phyloP scores from a whole-genome alignment of 768 basidiomycete genomes.

The Filobasidium floriforme region DNA sequence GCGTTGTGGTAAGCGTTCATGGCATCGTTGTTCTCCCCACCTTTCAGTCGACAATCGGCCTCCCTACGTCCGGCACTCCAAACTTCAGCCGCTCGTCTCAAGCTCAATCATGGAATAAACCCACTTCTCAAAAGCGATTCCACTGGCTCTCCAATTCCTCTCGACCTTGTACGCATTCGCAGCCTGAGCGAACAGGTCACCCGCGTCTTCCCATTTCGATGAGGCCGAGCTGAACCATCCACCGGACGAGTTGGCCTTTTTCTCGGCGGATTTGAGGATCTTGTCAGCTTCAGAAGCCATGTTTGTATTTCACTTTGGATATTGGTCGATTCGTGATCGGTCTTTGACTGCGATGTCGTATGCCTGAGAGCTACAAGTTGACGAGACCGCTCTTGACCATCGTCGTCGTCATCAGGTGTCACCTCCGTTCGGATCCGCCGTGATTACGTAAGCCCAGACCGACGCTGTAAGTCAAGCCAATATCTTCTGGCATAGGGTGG shows the following conservation, averaged over 20 bases:
- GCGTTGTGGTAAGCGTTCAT: slow-evolving; percentile 99
- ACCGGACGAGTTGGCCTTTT: slow-evolving; percentile 71
- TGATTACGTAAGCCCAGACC: too few relatives aligned
- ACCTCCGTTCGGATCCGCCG: too few relatives aligned
- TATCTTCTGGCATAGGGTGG: too few relatives aligned
- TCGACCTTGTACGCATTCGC: slow-evolving; percentile 83
- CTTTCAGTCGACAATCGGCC: slow-evolving; percentile 81
- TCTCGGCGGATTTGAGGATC: slow-evolving; percentile 79
- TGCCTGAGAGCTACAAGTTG: too few relatives aligned
- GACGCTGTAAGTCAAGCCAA: too few relatives aligned
- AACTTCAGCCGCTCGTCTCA: too few relatives aligned
- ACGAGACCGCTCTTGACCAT: too few relatives aligned
- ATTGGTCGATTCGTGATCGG: too few relatives aligned
- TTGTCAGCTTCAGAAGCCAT: slow-evolving; percentile 51
- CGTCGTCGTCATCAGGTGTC: too few relatives aligned
- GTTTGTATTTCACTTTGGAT: too few relatives aligned
- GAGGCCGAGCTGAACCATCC: slow-evolving; percentile 77
- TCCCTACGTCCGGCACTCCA: slow-evolving; percentile 51
- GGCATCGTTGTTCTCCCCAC: slow-evolving; percentile 84
- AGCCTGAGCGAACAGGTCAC: slow-evolving; percentile 88
- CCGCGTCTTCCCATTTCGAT: slow-evolving; percentile 87
- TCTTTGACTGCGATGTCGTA: too few relatives aligned
- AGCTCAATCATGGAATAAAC: slow-evolving; percentile 15
- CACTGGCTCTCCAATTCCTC: slow-evolving; percentile 82
- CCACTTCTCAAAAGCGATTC: slow-evolving; percentile 68